Evolutionary conservation across 108 stramenopile genomes (phyloP).

Genomic region (Cyclotella choctawhatcheeana): DNA sequence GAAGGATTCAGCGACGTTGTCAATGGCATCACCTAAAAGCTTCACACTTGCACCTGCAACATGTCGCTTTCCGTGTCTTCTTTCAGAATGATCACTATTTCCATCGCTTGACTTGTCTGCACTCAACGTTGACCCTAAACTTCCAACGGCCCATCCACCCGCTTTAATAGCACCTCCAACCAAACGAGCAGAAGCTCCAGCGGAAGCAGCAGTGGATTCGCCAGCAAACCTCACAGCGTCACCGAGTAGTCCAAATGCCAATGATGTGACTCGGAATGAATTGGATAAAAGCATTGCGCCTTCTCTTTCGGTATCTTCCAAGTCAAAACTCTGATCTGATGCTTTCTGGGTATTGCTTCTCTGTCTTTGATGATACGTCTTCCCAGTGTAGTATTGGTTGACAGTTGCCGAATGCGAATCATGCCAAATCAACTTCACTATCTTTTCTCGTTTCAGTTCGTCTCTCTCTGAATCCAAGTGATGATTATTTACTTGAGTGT

Average conservation of each 20-base stretch:
- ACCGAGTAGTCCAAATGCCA: conserved; percentile 48
- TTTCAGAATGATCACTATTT: conserved; percentile 7
- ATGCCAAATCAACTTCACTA: conserved; percentile 50
- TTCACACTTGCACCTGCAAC: conserved; percentile 45
- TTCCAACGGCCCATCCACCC: conserved; percentile 44
- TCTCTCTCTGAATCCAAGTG: conserved; percentile 4
- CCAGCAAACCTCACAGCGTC: conserved; percentile 50
- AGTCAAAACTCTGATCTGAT: conserved; percentile 1
- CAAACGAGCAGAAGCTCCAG: conserved; percentile 47
- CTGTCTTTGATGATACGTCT: background rate
- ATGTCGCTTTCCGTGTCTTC: conserved; percentile 17
- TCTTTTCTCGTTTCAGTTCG: conserved; percentile 6
- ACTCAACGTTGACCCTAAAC: conserved; percentile 35
- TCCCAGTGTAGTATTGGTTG: conserved; percentile 7
- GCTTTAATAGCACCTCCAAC: conserved; percentile 45
- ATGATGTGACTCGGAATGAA: conserved; percentile 51
- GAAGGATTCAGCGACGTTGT: conserved; percentile 50
- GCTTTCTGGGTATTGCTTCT: background rate
- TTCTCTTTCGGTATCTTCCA: conserved; percentile 41
- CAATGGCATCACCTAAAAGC: conserved; percentile 51
- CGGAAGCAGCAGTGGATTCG: conserved; percentile 51
- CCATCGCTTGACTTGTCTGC: background rate
- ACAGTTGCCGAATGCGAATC: conserved; percentile 21
- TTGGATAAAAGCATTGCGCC: conserved; percentile 50
- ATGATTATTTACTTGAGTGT: background rate